phyloP scores from a whole-genome alignment of 345 rosid genomes.

The Luvunga scandens region DNA sequence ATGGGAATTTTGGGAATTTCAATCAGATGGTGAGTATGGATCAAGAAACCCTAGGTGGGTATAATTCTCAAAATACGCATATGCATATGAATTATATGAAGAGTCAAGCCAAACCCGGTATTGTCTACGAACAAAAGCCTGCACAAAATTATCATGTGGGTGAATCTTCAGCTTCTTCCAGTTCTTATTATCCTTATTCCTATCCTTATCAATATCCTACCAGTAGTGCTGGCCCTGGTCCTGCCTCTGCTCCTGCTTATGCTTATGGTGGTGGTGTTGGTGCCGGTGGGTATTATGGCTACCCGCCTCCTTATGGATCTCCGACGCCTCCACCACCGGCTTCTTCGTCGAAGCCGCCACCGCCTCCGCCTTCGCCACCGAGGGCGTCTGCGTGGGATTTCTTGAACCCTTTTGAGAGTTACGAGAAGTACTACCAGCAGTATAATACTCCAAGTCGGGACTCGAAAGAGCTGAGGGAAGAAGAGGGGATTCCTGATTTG shows the following conservation, averaged over 20 bases:
- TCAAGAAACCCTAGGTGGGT: constrained; percentile 27
- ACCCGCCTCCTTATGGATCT: constrained; percentile 31
- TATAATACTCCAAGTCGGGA: constrained; percentile 63
- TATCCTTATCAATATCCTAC: constrained; percentile 28
- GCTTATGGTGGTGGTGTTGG: constrained; percentile 29
- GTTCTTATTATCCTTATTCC: constrained; percentile 28
- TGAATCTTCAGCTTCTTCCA: constrained; percentile 60
- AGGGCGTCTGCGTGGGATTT: constrained; percentile 73
- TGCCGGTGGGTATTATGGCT: constrained; percentile 34
- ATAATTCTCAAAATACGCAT: neutral
- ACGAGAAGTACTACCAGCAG: constrained; percentile 45
- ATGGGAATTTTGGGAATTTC: constrained; percentile 23
- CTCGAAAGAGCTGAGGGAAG: constrained; percentile 76
- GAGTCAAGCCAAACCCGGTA: constrained; percentile 54
- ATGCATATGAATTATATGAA: constrained; percentile 80
- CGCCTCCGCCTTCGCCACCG: constrained; percentile 85
- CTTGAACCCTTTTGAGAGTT: constrained; percentile 54
- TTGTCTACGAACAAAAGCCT: constrained; percentile 68
- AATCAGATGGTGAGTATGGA: neutral
- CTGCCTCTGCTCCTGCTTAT: constrained; percentile 29
- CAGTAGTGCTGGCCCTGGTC: constrained; percentile 7
- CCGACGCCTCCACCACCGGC: constrained; percentile 18
- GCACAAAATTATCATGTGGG: constrained; percentile 43
- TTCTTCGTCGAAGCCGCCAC: constrained; percentile 65
- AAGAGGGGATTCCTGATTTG: constrained; percentile 95